A percentile compares a stretch with the other conserved stretches of the same genome.
phyloP scores from a whole-genome alignment of 306 rosid species.

The Quercus gilva region DNA sequence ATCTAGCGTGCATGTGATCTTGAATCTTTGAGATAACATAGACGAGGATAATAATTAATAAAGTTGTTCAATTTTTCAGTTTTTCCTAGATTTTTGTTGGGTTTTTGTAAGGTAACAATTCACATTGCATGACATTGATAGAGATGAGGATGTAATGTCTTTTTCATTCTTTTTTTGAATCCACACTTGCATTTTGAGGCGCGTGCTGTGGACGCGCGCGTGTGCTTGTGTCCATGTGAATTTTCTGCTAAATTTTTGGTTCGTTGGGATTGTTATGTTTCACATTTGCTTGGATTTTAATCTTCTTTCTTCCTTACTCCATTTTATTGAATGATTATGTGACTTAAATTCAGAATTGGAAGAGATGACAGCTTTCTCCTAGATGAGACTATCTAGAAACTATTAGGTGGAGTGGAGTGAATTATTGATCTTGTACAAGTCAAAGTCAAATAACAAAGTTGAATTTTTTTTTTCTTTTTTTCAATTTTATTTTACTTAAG shows the following conservation, averaged over 20 bases:
- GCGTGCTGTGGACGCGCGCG: not conserved
- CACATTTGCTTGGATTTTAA: not conserved
- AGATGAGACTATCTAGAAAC: not conserved
- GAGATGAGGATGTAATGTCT: too few species aligned
- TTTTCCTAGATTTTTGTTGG: too few species aligned
- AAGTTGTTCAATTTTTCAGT: too few species aligned
- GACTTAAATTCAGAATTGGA: not conserved
- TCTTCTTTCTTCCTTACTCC: not conserved
- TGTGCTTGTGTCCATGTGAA: not conserved
- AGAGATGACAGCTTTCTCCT: not conserved
- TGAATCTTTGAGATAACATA: too few species aligned
- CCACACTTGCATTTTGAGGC: not conserved
- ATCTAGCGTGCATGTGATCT: too few species aligned
- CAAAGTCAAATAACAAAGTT: not conserved
- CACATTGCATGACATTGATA: too few species aligned
- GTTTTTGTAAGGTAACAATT: too few species aligned
- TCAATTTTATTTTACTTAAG: not conserved
- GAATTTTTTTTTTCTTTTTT: not conserved
- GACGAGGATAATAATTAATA: too few species aligned
- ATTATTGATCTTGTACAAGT: not conserved
- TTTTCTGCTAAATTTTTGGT: not conserved
- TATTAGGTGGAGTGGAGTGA: not conserved
- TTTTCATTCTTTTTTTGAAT: not conserved
- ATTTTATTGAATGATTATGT: not conserved
- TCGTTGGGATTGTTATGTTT: not conserved